Evolutionary conservation across 768 basidiomycete genomes (phyloP).

Genomic region (Rhodotorula toruloides): DNA sequence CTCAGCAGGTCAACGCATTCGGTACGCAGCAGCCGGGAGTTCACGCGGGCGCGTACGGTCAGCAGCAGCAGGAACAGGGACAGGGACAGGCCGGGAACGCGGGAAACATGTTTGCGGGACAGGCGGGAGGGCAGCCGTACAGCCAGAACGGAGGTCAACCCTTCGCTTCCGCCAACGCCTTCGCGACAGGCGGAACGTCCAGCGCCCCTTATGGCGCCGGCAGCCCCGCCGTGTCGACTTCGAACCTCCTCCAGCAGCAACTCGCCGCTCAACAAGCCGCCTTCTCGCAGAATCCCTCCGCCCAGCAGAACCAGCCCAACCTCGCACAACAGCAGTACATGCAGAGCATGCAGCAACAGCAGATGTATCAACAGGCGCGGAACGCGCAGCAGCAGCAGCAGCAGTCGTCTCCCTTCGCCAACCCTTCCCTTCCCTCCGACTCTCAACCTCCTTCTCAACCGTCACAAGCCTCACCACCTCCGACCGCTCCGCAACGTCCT

Average conservation of each 20-base stretch:
- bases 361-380: not conserved
- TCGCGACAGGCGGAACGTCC: not conserved
- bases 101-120: not conserved
- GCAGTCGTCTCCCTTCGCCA: not conserved
- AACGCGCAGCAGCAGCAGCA: not conserved
- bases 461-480: too few relatives aligned
- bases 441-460: not conserved
- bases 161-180: not conserved
- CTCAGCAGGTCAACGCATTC: too few relatives aligned
- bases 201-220: too few relatives aligned
- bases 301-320: not conserved
- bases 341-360: not conserved
- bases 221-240: not conserved
- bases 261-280: slow-evolving; percentile 11
- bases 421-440: too few relatives aligned
- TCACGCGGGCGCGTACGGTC: not conserved
- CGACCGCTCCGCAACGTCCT: not conserved
- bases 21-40: too few relatives aligned
- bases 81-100: too few relatives aligned
- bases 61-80: too few relatives aligned
- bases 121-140: not conserved
- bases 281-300: not conserved
- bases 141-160: not conserved
- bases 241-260: slow-evolving; percentile 22
- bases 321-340: not conserved